Conservation (phyloP, 2,329 filamentous ascomycete species). For the Penicillium hesseltinei region DNA sequence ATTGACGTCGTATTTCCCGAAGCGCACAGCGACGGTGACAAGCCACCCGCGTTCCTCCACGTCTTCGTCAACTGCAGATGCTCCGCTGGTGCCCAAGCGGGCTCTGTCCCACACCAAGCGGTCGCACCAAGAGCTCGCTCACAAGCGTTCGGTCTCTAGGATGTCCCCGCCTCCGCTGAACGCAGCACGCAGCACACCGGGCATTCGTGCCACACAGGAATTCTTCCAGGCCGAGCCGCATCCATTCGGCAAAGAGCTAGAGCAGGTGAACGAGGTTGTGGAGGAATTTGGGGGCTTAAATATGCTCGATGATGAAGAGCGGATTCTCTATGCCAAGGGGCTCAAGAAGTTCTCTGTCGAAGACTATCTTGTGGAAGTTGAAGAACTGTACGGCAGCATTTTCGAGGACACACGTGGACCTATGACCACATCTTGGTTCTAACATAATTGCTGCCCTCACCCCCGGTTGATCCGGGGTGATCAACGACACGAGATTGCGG, state of each 20-base stretch:
- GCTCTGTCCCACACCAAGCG: constrained; percentile 87
- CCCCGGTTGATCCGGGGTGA: constrained; percentile 21
- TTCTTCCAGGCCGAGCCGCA: constrained; percentile 48
- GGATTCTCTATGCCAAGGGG: constrained; percentile 66
- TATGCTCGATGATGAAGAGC: constrained; percentile 70
- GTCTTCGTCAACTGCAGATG: constrained; percentile 48
- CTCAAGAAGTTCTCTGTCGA: constrained; percentile 72
- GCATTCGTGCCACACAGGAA: constrained; percentile 36
- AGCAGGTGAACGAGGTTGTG: constrained; percentile 86
- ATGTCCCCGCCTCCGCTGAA: constrained; percentile 43
- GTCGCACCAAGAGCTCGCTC: constrained; percentile 72
- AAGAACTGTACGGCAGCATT: constrained; percentile 63
- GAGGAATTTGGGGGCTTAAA: constrained; percentile 74
- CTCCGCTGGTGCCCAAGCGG: constrained; percentile 71
- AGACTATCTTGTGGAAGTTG: constrained; percentile 81
- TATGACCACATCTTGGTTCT: constrained; percentile 39
- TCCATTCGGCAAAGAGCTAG: constrained; percentile 86
- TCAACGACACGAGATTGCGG: constrained; percentile 17
- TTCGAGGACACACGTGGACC: constrained; percentile 50
- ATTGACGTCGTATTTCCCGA: constrained; percentile 62
- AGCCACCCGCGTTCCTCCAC: constrained; percentile 52
- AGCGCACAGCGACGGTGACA: constrained; percentile 65
- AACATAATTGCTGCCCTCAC: constrained; percentile 8
- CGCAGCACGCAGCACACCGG: constrained; percentile 35
- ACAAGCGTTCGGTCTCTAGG: constrained; percentile 63